Percentiles rank a stretch among this genome's conserved stretches.
Conservation (phyloP, 495 filamentous ascomycete genomes). For the Lophiostoma macrostomum region DNA sequence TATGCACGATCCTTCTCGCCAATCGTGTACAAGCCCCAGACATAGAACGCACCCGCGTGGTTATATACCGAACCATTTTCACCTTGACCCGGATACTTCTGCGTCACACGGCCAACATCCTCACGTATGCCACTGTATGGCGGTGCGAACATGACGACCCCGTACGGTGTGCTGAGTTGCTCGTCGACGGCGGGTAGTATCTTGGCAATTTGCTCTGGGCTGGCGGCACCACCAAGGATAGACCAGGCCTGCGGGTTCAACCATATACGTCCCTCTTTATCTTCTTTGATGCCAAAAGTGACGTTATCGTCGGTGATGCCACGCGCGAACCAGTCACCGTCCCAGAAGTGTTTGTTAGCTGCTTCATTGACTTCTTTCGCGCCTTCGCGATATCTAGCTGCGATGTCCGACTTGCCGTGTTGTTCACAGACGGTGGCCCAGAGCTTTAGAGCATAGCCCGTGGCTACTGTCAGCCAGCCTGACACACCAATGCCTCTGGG, state of each 20-base stretch:
- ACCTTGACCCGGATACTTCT: slow-evolving; percentile 55
- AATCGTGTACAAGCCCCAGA: slow-evolving; percentile 51
- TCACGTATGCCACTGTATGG: slow-evolving; percentile 55
- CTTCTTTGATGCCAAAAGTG: slow-evolving; percentile 49
- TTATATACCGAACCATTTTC: slow-evolving; percentile 59
- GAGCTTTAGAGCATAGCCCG: slow-evolving; percentile 49
- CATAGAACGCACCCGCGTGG: slow-evolving; percentile 54
- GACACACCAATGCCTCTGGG: slow-evolving; percentile 56
- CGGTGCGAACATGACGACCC: slow-evolving; percentile 53
- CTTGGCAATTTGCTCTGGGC: slow-evolving; percentile 41
- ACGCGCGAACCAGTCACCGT: slow-evolving; percentile 55
- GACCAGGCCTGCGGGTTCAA: slow-evolving; percentile 55
- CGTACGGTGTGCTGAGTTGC: slow-evolving; percentile 53
- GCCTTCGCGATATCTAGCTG: slow-evolving; percentile 44
- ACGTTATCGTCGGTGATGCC: slow-evolving; percentile 57
- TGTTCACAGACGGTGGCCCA: slow-evolving; percentile 53
- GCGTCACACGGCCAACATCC: slow-evolving; percentile 57
- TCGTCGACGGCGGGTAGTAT: slow-evolving; percentile 51
- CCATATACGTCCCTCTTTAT: slow-evolving; percentile 55
- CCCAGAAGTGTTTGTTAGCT: slow-evolving; percentile 54
- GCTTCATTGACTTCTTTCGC: slow-evolving; percentile 49
- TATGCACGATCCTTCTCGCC: slow-evolving; percentile 51
- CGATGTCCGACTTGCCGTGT: slow-evolving; percentile 43
- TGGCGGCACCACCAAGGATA: slow-evolving; percentile 53
- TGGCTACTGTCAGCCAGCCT: slow-evolving; percentile 56